phyloP scores from a whole-genome alignment of 441 rosid species.

The Croton setiger region DNA sequence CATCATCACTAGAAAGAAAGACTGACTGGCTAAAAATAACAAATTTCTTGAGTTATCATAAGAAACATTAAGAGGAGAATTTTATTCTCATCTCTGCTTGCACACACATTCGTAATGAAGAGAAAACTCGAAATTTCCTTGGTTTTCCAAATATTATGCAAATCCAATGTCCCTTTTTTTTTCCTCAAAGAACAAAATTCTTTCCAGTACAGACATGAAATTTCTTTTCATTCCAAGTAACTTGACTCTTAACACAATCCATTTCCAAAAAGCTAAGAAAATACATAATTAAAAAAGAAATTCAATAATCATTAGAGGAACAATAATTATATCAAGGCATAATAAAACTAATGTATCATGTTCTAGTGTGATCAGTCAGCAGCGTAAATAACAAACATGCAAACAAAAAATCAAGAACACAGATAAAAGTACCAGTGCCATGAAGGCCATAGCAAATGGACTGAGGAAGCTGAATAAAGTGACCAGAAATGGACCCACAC shows the following conservation, averaged over 20 bases:
- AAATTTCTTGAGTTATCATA: not conserved
- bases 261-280: not conserved
- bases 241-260: not conserved
- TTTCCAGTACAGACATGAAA: not conserved
- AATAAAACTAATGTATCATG: not conserved
- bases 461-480: slow-evolving; percentile 74
- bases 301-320: not conserved
- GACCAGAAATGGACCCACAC: slow-evolving; percentile 84
- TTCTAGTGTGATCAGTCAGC: too few species aligned
- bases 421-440: slow-evolving; percentile 57
- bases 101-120: not conserved
- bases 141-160: not conserved
- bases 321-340: not conserved
- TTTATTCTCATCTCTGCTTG: not conserved
- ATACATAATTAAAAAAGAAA: not conserved
- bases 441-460: slow-evolving; percentile 92
- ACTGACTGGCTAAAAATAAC: not conserved
- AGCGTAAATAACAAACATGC: too few species aligned
- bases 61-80: not conserved
- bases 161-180: not conserved
- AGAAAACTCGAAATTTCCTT: not conserved
- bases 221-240: not conserved
- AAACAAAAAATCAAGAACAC: not conserved
- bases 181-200: not conserved
- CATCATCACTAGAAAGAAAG: not conserved